phyloP scores from a whole-genome alignment of 2,329 filamentous ascomycete species.

The Bretziella fagacearum region DNA sequence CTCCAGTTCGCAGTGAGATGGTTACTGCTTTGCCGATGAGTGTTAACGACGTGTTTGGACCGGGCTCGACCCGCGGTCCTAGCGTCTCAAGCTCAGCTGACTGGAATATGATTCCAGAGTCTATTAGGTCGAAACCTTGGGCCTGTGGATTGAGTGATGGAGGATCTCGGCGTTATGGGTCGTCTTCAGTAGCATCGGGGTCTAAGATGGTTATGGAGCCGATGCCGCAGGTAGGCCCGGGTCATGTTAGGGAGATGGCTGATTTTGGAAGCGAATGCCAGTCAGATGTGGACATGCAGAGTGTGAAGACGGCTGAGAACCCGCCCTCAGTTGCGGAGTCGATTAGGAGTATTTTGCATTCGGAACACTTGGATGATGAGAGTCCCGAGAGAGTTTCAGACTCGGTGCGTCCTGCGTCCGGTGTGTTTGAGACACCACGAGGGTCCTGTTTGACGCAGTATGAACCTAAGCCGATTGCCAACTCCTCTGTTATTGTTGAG shows the following conservation, averaged over 20 bases:
- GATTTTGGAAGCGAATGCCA: slow-evolving; percentile 6
- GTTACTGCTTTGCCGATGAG: background rate
- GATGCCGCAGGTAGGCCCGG: background rate
- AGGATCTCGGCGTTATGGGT: background rate
- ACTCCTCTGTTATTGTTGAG: too few relatives aligned
- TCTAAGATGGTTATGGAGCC: background rate
- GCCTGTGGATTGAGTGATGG: slow-evolving; percentile 2
- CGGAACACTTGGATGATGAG: background rate
- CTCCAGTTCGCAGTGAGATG: background rate
- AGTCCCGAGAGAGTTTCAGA: background rate
- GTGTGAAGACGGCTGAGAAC: slow-evolving; percentile 1
- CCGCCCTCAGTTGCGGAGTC: slow-evolving; percentile 9
- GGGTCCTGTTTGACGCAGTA: too few relatives aligned
- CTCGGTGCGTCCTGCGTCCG: too few relatives aligned
- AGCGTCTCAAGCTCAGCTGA: slow-evolving; percentile 12
- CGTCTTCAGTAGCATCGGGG: background rate
- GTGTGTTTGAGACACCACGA: too few relatives aligned
- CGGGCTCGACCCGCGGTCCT: background rate
- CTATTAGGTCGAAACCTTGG: slow-evolving; percentile 9
- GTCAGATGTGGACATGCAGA: background rate
- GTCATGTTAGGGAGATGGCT: slow-evolving; percentile 12
- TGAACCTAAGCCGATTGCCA: too few relatives aligned
- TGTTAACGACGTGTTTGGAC: background rate
- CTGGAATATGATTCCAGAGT: slow-evolving; percentile 13
- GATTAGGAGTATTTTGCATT: background rate